Evolutionary conservation across 306 rosid genomes (phyloP).

Genomic region (Cucumis hystrix): DNA sequence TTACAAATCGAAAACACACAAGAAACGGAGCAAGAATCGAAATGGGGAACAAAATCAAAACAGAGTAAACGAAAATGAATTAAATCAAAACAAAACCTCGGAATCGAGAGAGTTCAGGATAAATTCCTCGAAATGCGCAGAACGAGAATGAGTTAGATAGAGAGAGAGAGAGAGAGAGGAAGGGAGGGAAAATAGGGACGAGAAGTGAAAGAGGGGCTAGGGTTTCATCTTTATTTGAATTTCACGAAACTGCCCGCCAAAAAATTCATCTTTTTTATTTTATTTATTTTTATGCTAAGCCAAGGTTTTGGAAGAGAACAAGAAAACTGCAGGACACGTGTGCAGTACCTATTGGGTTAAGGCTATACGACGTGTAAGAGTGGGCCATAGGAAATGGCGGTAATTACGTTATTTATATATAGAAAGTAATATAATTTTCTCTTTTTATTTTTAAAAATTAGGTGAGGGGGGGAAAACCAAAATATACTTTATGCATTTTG

Average conservation of each 20-base stretch:
- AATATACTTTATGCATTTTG: background rate
- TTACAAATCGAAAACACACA: background rate
- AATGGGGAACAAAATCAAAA: background rate
- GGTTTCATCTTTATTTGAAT: constrained; percentile 57
- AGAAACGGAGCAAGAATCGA: background rate
- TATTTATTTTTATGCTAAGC: background rate
- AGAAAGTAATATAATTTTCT: background rate
- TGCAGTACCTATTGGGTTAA: background rate
- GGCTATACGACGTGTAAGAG: background rate
- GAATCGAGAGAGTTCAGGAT: background rate
- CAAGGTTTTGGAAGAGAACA: background rate
- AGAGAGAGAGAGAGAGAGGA: background rate
- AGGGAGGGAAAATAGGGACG: background rate
- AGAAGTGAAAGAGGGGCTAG: constrained; percentile 20
- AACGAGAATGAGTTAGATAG: background rate
- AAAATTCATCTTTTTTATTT: background rate
- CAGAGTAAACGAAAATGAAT: background rate
- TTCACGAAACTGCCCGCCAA: constrained; percentile 65
- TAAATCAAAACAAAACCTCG: background rate
- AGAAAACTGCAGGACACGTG: constrained; percentile 23
- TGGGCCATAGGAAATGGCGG: constrained; percentile 25
- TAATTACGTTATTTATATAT: constrained; percentile 16
- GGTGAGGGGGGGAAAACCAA: background rate
- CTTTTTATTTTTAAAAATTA: background rate
- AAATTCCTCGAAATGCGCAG: background rate